Evolutionary conservation across 73 alveolate species (phyloP), one percentile per base, ranked within the genome.

Genomic region (Tetrahymena thermophila): DNA sequence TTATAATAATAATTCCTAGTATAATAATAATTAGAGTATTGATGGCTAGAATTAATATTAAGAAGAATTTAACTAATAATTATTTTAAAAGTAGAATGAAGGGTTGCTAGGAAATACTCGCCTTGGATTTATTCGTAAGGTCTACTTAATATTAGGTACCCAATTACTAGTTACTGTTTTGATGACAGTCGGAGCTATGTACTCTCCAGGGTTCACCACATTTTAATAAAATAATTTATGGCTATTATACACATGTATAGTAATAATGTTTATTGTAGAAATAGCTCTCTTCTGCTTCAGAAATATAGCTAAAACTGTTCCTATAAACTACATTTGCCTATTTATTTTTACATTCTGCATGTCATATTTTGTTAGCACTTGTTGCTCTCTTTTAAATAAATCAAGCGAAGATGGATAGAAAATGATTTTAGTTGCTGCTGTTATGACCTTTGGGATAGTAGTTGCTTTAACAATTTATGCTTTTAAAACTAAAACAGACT

Each of bases 41-140:
- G 13, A 71, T 71, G 89, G 89, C 13, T 19, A 71, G 37, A 71
- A 71, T 71, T 31, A 71, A 71, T 23, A 71, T 71, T 17, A 71
- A 5, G 89, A 71, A 28, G 89, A 71, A 3, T n/a, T 71, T 8
- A 71, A 71, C 83, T 11, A 71, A 71, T 42, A 21, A 1, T 71
- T 71, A 4, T 71, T 71, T 25, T 42, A 71, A 19, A 71, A 71
- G 31, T 17, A 71, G 37, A 31, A 71, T 71, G 89, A 71, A 71
- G 89, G 89, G 9, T 71, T 71, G 37, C 37, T 71, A 4, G 89
- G 89, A 71, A 71, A 71, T 38, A 35, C 34, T 93, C 89, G 98
- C 34, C 28, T 96, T 17, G 99, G 99, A 50, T 98, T 98, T 95
- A 96, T 98, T 43, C 94, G 98, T 85, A 98, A 98, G 93, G 99